These are phyloP conservation scores for Posidonia australis DNA, from an alignment of 106 monocot species.

Conservation along the genomic window DNA sequence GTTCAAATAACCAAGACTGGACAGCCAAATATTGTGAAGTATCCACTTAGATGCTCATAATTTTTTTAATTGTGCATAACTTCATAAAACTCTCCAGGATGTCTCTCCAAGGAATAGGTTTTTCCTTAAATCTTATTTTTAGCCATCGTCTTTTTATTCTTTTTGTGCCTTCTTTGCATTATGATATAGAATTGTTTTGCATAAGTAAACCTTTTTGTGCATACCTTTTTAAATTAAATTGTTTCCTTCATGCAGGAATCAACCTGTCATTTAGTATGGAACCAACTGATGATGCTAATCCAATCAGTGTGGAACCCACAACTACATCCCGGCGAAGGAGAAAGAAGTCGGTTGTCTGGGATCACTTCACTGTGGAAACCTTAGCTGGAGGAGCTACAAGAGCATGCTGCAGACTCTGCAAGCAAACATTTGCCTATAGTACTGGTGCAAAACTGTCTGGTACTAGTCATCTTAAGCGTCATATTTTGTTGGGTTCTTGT, in stretches of 20 bases:
- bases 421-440: constrained; percentile 24
- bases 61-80: too few relatives aligned
- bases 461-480: constrained; percentile 26
- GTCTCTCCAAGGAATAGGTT: too few relatives aligned
- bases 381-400: constrained; percentile 14
- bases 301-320: constrained; percentile 3
- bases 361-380: constrained; percentile 25
- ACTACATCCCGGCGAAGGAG: constrained; percentile 9
- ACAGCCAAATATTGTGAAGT: too few relatives aligned
- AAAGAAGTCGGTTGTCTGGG: constrained; percentile 25
- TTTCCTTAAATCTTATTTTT: too few relatives aligned
- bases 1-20: too few relatives aligned
- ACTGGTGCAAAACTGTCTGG: constrained; percentile 23
- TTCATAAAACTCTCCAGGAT: too few relatives aligned
- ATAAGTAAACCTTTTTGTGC: too few relatives aligned
- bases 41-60: too few relatives aligned
- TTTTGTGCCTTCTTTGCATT: too few relatives aligned
- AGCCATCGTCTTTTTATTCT: too few relatives aligned
- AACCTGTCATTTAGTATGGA: constrained; percentile 5
- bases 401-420: constrained; percentile 23
- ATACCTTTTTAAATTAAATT: neutral
- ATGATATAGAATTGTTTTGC: too few relatives aligned
- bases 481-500: constrained; percentile 20
- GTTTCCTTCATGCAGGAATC: neutral
- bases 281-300: constrained; percentile 4